Percentiles rank a stretch among this genome's conserved stretches.
Conservation (phyloP, 2,329 filamentous ascomycete species). For the Claviceps paspali region DNA sequence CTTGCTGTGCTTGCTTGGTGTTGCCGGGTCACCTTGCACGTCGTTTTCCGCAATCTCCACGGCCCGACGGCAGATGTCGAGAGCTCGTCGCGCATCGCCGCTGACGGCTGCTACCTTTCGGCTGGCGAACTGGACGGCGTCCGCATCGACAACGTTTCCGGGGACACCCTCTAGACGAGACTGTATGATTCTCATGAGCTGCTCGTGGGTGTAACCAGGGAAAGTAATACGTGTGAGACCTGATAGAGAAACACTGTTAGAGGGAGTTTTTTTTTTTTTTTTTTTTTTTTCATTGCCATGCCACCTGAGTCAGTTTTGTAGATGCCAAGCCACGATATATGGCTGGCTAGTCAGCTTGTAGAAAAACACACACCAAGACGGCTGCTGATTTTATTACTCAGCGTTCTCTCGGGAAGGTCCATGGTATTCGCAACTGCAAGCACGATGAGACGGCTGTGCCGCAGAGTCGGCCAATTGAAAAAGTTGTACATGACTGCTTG, state of each 20-base stretch:
- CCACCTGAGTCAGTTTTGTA: neutral
- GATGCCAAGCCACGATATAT: neutral
- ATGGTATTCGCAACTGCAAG: slow-evolving; percentile 97
- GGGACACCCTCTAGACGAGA: slow-evolving; percentile 82
- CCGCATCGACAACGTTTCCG: slow-evolving; percentile 77
- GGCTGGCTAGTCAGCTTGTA: neutral
- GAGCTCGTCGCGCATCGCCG: slow-evolving; percentile 77
- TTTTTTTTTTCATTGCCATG: neutral
- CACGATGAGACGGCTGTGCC: slow-evolving; percentile 86
- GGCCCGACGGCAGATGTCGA: slow-evolving; percentile 89
- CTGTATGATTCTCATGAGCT: slow-evolving; percentile 93
- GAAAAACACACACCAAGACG: slow-evolving; percentile 40
- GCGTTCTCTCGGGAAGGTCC: slow-evolving; percentile 88
- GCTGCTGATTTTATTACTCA: slow-evolving; percentile 97
- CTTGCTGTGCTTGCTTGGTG: slow-evolving; percentile 40
- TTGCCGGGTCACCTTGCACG: slow-evolving; percentile 31
- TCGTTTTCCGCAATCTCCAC: slow-evolving; percentile 88
- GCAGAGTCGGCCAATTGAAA: slow-evolving; percentile 93
- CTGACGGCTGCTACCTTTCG: slow-evolving; percentile 94
- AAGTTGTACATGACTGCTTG: slow-evolving; percentile 99
- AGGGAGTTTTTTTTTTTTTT: neutral
- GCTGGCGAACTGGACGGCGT: slow-evolving; percentile 91
- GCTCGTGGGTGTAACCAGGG: slow-evolving; percentile 90
- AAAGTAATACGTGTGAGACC: slow-evolving; percentile 89
- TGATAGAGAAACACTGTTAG: slow-evolving; percentile 7